Percentiles rank a stretch among this genome's conserved stretches.
Conservation (phyloP, 2,329 filamentous ascomycete genomes). For the Claviceps sp. region DNA sequence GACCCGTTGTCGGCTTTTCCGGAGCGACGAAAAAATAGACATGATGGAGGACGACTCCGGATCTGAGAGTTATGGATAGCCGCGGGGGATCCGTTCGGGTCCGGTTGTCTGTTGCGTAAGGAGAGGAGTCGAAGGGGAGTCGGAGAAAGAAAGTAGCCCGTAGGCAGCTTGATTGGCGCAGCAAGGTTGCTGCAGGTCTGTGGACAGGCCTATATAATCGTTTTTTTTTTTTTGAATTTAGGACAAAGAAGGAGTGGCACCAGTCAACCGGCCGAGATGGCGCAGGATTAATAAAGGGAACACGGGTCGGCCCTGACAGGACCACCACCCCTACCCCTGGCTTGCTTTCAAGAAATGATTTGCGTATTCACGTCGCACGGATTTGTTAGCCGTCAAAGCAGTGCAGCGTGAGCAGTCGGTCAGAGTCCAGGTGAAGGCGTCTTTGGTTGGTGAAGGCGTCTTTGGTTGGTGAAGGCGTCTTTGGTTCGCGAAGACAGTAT, state of each 20-base stretch:
- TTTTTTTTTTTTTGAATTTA: background rate
- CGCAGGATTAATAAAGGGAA: constrained; percentile 1
- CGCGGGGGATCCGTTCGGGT: background rate
- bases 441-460: no score
- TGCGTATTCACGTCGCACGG: background rate
- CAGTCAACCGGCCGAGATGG: background rate
- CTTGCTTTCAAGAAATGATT: background rate
- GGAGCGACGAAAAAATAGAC: constrained; percentile 44
- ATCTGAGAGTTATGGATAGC: background rate
- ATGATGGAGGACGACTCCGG: constrained; percentile 21
- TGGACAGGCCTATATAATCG: background rate
- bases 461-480: background rate
- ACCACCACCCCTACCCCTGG: background rate
- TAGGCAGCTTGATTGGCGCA: background rate
- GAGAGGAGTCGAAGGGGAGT: background rate
- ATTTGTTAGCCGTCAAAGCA: background rate
- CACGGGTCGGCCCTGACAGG: constrained; percentile 3
- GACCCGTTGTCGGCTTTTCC: constrained; percentile 37
- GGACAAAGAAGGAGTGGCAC: background rate
- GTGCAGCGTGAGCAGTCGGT: constrained; percentile 1
- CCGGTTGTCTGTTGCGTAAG: background rate
- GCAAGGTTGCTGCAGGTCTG: background rate
- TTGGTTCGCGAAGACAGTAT: background rate
- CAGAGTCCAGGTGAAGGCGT: background rate
- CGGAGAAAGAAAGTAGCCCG: background rate